A percentile compares a stretch with the other conserved stretches of the same genome.
phyloP scores from a whole-genome alignment of 345 rosid genomes.

The thale cress (Arabidopsis thaliana) region TAIR10.1 NC_003070.9:27349001-27349500 shows the following conservation, averaged over 20 bases:
- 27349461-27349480: conserved; percentile 14
- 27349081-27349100: not conserved
- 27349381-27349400: conserved; percentile 36
- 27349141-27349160: too few relatives aligned
- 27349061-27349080: not conserved
- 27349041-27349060: conserved; percentile 8
- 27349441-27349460: conserved; percentile 38
- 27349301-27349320: conserved; percentile 15
- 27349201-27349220: too few relatives aligned
- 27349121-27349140: too few relatives aligned
- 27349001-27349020: not conserved
- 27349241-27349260: not conserved
- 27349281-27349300: conserved; percentile 4
- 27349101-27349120: conserved; percentile 8
- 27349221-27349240: not conserved
- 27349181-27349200: too few relatives aligned
- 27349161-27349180: too few relatives aligned
- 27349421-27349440: conserved; percentile 40
- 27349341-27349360: conserved; percentile 34
- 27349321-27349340: not conserved
- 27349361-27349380: conserved; percentile 10
- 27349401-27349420: conserved; percentile 10
- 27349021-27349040: not conserved
- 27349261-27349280: not conserved
- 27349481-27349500: conserved; percentile 16